These are phyloP conservation scores for Triticum turgidum DNA, from an alignment of 176 grass and related monocot genomes.

Conservation along the genomic window DNA sequence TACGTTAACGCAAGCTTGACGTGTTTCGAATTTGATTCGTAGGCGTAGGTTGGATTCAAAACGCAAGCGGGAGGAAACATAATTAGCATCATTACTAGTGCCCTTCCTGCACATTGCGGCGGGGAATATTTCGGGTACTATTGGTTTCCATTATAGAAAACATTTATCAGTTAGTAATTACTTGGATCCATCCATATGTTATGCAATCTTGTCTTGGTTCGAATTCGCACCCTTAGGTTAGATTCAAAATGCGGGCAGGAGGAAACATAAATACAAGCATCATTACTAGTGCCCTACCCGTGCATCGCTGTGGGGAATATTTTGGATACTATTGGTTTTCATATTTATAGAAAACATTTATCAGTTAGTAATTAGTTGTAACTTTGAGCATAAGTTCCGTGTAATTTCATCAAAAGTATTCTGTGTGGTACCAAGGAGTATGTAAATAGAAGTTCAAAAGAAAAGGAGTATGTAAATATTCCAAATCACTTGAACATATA, in stretches of 20 bases:
- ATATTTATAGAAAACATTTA: not conserved
- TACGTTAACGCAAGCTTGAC: not conserved
- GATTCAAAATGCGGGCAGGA: not conserved
- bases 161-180: not conserved
- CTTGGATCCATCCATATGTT: not conserved
- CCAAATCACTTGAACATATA: not conserved
- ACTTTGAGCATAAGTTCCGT: not conserved
- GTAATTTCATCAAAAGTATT: not conserved
- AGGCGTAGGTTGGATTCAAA: not conserved
- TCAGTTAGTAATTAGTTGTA: not conserved
- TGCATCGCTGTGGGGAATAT: not conserved
- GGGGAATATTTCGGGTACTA: not conserved
- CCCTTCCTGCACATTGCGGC: not conserved
- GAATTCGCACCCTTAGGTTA: not conserved
- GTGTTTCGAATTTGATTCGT: not conserved
- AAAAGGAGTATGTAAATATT: not conserved
- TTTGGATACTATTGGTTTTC: not conserved
- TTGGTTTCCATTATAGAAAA: not conserved
- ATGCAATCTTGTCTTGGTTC: not conserved
- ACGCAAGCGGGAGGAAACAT: no score
- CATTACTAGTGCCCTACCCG: no score
- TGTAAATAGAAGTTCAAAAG: not conserved
- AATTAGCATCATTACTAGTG: no score
- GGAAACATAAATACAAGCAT: no score
- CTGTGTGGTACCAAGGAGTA: not conserved